A percentile compares a stretch with the other conserved stretches of the same genome.
phyloP scores from a whole-genome alignment of 163 green algal genomes.

The Chloromonas sp. region DNA sequence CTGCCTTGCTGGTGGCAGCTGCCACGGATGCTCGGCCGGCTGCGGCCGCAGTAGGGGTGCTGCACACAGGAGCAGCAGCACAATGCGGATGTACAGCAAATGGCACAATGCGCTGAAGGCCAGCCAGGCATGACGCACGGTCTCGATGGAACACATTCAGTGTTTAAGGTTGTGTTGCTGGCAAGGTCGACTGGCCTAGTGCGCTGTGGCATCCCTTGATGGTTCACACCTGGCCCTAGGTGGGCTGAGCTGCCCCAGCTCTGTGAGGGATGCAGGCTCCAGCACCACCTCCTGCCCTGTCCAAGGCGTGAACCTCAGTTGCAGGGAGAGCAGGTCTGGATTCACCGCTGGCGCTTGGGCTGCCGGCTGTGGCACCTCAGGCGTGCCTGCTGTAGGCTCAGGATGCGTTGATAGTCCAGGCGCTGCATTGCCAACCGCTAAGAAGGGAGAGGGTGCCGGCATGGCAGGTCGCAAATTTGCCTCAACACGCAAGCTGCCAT shows the following conservation, averaged over 20 bases:
- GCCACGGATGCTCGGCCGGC: not conserved
- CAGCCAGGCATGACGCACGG: too few species aligned
- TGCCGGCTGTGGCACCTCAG: not conserved
- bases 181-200: not conserved
- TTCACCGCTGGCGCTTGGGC: not conserved
- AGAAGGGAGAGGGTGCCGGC: too few species aligned
- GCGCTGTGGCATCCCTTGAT: not conserved
- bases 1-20: not conserved
- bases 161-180: not conserved
- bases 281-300: not conserved
- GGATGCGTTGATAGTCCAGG: too few species aligned
- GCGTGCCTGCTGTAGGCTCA: too few species aligned
- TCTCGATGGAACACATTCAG: too few species aligned
- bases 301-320: conserved; percentile 14
- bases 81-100: not conserved
- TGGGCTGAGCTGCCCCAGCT: not conserved
- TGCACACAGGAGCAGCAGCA: not conserved
- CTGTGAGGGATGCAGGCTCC: not conserved
- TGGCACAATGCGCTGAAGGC: not conserved
- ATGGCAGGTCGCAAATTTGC: too few species aligned
- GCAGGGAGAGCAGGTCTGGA: not conserved
- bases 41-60: not conserved
- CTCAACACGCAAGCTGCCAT: too few species aligned
- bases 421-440: too few species aligned
- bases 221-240: not conserved